phyloP scores from a whole-genome alignment of 2,329 filamentous ascomycete genomes.

The Botrytis byssoidea region DNA sequence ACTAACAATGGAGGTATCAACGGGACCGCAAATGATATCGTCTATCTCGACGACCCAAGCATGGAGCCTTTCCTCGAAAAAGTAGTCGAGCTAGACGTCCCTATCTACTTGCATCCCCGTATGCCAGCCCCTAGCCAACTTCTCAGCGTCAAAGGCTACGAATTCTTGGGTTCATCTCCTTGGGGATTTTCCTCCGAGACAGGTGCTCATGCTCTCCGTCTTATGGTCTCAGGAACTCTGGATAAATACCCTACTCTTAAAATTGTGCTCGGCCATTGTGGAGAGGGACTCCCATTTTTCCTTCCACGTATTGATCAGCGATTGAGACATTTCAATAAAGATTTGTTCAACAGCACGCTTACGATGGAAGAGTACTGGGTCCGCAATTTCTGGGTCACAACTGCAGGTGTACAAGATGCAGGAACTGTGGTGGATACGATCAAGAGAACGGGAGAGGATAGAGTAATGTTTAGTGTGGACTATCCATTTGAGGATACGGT shows the following conservation, averaged over 20 bases:
- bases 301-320: not conserved
- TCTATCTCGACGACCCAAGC: constrained; percentile 39
- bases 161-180: constrained; percentile 43
- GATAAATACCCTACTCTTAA: constrained; percentile 29
- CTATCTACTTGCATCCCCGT: constrained; percentile 44
- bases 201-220: constrained; percentile 25
- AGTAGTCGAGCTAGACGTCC: constrained; percentile 43
- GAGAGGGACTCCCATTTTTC: constrained; percentile 30
- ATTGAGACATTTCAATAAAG: constrained; percentile 4
- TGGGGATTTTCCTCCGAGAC: constrained; percentile 51
- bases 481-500: constrained; percentile 29
- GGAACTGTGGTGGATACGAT: constrained; percentile 45
- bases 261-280: constrained; percentile 32
- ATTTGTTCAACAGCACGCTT: not conserved
- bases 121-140: constrained; percentile 33
- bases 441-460: constrained; percentile 42
- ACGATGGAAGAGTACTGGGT: constrained; percentile 46
- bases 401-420: constrained; percentile 48
- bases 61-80: constrained; percentile 40
- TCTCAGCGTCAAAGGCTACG: constrained; percentile 31
- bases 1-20: constrained; percentile 37
- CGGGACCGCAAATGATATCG: constrained; percentile 29
- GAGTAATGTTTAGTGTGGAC: constrained; percentile 52
- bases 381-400: constrained; percentile 57
- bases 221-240: constrained; percentile 30